These are phyloP conservation scores for Boechera stricta DNA, from an alignment of 345 rosid genomes.

Conservation along the genomic window DNA sequence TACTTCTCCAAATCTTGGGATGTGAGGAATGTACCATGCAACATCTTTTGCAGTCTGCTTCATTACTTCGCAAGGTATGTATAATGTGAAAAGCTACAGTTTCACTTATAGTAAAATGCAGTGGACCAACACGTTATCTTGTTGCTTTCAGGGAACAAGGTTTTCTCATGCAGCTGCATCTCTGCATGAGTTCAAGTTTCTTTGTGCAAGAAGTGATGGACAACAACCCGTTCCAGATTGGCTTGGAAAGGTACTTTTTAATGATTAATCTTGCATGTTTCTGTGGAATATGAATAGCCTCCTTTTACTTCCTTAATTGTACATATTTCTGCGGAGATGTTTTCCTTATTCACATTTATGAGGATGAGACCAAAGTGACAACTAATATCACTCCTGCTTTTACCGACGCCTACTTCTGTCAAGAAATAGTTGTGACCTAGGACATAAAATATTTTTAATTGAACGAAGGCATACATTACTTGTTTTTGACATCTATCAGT, in stretches of 20 bases:
- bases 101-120: constrained; percentile 15
- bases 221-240: constrained; percentile 60
- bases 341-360: constrained; percentile 31
- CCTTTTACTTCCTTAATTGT: constrained; percentile 18
- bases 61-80: constrained; percentile 90
- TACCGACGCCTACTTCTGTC: constrained; percentile 4
- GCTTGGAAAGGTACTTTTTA: constrained; percentile 83
- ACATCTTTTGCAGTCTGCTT: constrained; percentile 91
- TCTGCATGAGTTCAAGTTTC: constrained; percentile 83
- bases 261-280: constrained; percentile 28
- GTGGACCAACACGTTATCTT: constrained; percentile 30
- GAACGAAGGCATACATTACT: constrained; percentile 7
- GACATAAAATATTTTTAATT: background rate
- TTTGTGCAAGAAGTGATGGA: constrained; percentile 55
- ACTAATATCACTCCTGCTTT: constrained; percentile 21
- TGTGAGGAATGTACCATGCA: constrained; percentile 62
- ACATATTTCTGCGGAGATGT: constrained; percentile 2
- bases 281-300: constrained; percentile 15
- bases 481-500: constrained; percentile 18
- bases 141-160: constrained; percentile 69
- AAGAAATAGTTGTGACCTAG: constrained; percentile 30
- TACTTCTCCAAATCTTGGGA: constrained; percentile 78
- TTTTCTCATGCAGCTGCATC: constrained; percentile 90
- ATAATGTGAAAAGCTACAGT: constrained; percentile 20
- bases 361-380: constrained; percentile 7